Base-by-base conservation (phyloP, 1,139 yeast genomes). In the Pichia sp. region DNA sequence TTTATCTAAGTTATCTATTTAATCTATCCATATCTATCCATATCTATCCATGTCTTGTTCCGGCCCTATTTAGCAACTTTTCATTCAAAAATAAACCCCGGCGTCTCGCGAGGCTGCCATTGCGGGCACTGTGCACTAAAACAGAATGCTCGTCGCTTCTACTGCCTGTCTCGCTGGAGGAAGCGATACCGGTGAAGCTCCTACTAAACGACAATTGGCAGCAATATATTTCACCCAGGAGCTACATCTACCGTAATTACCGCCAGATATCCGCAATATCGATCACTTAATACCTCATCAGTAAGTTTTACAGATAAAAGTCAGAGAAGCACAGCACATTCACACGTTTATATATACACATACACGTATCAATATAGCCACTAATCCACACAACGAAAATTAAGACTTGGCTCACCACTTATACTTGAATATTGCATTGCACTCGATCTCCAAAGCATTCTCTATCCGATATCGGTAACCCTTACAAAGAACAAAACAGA, bases 1-100 rank as follows among this genome's bases (percentile, higher is more conserved):
- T 42, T 15, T 42, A 42, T 42, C 45, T 42, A 29, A 36, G n/a
- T 36, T 36, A 16, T 42, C 30, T 42, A 42, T 42, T 15, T 42
- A 42, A 42, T 42, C 45, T 42, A 42, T 42, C 45, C 31, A 42
- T 23, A 42, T 42, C 45, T 42, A 42, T 42, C 45, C 31, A 42
- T 23, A 23, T 23, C 26, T 23, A 23, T 23, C 26, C 29, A 36
- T 42, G 31, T n/a, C 45, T 15, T 11, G 15, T 10, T 15, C 26
- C 13, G 26, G 23, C 30, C 8, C 34, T 7, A 7, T 31, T n/a
- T n/a, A n/a, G n/a, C n/a, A n/a, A n/a, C 34, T 31, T 8, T 8
- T 7, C 34, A 31, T 31, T 11, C 5, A 11, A 11, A 8, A 11
- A 5, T 8, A 34, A 5, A 11, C 41, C 41, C 41, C 7, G 8